phyloP scores from a whole-genome alignment of 73 alveolate genomes.

The Paramecium biaurelia region DNA sequence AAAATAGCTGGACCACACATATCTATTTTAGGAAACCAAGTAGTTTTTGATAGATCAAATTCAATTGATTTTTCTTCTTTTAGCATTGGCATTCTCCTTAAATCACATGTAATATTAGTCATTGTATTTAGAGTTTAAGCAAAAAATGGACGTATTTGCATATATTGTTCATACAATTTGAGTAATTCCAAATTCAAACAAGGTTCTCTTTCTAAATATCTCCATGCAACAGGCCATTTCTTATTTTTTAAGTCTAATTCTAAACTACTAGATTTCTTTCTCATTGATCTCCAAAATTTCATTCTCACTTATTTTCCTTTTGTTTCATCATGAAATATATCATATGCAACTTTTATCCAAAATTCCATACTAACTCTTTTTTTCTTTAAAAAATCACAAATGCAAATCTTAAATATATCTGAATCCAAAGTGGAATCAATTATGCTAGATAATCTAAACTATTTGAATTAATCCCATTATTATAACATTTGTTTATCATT shows the following conservation, averaged over 20 bases:
- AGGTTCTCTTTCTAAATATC: constrained; percentile 23
- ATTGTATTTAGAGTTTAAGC: background rate
- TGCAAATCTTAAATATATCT: background rate
- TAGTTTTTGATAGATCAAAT: background rate
- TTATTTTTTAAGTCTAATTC: background rate
- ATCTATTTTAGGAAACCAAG: constrained; percentile 7
- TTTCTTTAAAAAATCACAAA: constrained; percentile 18
- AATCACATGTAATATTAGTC: background rate
- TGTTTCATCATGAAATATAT: constrained; percentile 6
- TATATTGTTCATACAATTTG: background rate
- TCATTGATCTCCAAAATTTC: constrained; percentile 42
- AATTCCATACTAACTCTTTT: constrained; percentile 10
- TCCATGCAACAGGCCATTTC: constrained; percentile 31
- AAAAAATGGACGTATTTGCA: background rate
- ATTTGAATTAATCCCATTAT: background rate
- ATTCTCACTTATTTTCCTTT: background rate
- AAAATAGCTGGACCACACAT: constrained; percentile 27
- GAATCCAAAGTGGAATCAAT: background rate
- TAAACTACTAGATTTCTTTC: background rate
- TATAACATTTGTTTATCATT: background rate
- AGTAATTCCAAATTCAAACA: background rate
- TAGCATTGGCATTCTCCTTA: constrained; percentile 41
- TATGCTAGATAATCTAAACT: background rate
- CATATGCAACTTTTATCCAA: background rate
- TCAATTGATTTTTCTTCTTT: background rate